A percentile compares a stretch with the other conserved stretches of the same genome.
Conservation (phyloP, 2,329 filamentous ascomycete species). For the Zymoseptoria crescenta region DNA sequence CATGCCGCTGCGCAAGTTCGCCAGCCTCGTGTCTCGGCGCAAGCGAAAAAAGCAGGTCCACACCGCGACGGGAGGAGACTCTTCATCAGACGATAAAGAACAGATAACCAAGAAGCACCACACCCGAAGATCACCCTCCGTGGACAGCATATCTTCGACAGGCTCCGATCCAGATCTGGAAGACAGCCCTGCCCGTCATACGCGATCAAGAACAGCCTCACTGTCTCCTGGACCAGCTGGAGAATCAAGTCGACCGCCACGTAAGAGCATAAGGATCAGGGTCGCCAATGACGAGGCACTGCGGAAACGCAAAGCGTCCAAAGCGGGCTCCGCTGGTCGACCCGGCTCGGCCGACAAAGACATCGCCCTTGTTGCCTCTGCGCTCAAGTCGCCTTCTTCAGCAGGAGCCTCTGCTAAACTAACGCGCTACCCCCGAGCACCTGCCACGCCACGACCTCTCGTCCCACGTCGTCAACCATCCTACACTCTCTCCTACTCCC, state of each 20-base stretch:
- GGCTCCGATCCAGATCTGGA: slow-evolving; percentile 57
- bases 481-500: slow-evolving; percentile 57
- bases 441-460: slow-evolving; percentile 79
- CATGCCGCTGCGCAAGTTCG: slow-evolving; percentile 59
- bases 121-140: slow-evolving; percentile 34
- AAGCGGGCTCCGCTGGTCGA: slow-evolving; percentile 34
- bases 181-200: slow-evolving; percentile 45
- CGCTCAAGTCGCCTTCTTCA: slow-evolving; percentile 89
- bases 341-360: slow-evolving; percentile 25
- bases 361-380: slow-evolving; percentile 52
- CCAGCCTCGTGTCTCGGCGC: slow-evolving; percentile 38
- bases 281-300: slow-evolving; percentile 72
- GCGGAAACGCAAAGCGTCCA: slow-evolving; percentile 64
- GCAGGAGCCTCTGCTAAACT: slow-evolving; percentile 56
- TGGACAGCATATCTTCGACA: slow-evolving; percentile 29
- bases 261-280: slow-evolving; percentile 84
- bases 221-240: slow-evolving; percentile 13
- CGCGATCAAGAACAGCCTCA: slow-evolving; percentile 53
- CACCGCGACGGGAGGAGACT: not conserved
- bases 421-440: slow-evolving; percentile 84
- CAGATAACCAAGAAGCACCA: slow-evolving; percentile 9
- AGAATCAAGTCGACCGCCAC: slow-evolving; percentile 49
- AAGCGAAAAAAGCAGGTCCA: slow-evolving; percentile 24
- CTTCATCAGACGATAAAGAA: not conserved
- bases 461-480: slow-evolving; percentile 85